A percentile compares a stretch with the other conserved stretches of the same genome.
These are phyloP conservation scores for Podaxis sp. DNA, from an alignment of 768 basidiomycete species.

Conservation along the genomic window DNA sequence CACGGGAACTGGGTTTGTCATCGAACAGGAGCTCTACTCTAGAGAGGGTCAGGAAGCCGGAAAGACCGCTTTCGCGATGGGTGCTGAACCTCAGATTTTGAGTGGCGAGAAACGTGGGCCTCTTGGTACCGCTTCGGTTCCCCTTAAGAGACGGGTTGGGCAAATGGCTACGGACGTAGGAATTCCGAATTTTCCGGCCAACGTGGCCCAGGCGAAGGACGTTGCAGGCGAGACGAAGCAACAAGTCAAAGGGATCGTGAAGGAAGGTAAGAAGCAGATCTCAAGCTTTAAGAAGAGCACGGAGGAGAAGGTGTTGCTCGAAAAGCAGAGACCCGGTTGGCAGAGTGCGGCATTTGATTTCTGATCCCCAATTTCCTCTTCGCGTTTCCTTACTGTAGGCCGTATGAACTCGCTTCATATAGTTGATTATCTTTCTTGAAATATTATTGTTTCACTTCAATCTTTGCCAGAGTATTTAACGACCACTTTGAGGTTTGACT, in stretches of 20 bases:
- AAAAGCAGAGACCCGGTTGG: conserved; percentile 40
- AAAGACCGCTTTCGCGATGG: conserved; percentile 51
- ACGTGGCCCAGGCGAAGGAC: conserved; percentile 20
- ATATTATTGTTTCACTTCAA: too few relatives aligned
- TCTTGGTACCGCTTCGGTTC: conserved; percentile 46
- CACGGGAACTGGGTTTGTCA: conserved; percentile 62
- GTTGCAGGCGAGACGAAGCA: conserved; percentile 19
- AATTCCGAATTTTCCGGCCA: conserved; percentile 23
- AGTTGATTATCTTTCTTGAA: too few relatives aligned
- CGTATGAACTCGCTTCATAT: too few relatives aligned
- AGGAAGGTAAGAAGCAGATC: conserved; percentile 32
- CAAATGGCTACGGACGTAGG: conserved; percentile 27
- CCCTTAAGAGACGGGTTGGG: conserved; percentile 30
- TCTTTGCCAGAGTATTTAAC: too few relatives aligned
- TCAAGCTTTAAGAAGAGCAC: conserved; percentile 41
- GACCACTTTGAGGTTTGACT: too few relatives aligned
- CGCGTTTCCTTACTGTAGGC: too few relatives aligned
- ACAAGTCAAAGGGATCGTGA: conserved; percentile 22
- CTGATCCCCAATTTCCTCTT: conserved; percentile 6
- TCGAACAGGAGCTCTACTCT: conserved; percentile 36
- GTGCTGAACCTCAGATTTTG: conserved; percentile 71
- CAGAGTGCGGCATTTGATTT: conserved; percentile 44
- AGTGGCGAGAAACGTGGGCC: conserved; percentile 67
- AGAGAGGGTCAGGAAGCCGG: conserved; percentile 17
- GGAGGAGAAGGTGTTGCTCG: conserved; percentile 32